Percentiles rank a stretch among this genome's conserved stretches.
phyloP scores from a whole-genome alignment of 495 filamentous ascomycete species.

The Trichoderma parareesei region DNA sequence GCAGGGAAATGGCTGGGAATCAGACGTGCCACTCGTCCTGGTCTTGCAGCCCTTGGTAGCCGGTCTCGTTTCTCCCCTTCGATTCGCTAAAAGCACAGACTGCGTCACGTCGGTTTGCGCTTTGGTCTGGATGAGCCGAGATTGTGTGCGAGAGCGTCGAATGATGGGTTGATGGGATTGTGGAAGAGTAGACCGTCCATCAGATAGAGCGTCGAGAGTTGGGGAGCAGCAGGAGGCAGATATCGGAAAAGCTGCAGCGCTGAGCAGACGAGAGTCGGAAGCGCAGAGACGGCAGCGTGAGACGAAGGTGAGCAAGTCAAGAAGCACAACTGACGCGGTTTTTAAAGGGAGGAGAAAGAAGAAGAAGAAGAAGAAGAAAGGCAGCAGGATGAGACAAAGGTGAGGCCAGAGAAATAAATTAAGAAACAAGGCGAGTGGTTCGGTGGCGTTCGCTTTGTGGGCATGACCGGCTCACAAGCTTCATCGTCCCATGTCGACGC shows the following conservation, averaged over 20 bases:
- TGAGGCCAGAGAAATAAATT: background rate
- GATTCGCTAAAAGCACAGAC: background rate
- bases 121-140: background rate
- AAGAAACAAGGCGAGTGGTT: background rate
- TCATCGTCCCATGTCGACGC: background rate
- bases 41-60: background rate
- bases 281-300: background rate
- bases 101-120: constrained; percentile 12
- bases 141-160: background rate
- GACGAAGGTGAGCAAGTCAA: background rate
- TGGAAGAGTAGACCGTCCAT: constrained; percentile 7
- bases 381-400: no score
- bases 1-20: background rate
- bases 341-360: background rate
- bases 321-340: background rate
- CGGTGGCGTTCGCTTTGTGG: constrained; percentile 5
- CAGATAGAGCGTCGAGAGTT: background rate
- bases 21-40: background rate
- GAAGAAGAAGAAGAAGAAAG: background rate
- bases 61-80: background rate
- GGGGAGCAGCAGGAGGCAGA: no score
- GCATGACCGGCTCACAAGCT: background rate
- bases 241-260: background rate
- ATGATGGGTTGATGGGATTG: background rate
- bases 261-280: background rate